phyloP scores from a whole-genome alignment of 805 yeast genomes.

The Saccharomycopsis vini region DNA sequence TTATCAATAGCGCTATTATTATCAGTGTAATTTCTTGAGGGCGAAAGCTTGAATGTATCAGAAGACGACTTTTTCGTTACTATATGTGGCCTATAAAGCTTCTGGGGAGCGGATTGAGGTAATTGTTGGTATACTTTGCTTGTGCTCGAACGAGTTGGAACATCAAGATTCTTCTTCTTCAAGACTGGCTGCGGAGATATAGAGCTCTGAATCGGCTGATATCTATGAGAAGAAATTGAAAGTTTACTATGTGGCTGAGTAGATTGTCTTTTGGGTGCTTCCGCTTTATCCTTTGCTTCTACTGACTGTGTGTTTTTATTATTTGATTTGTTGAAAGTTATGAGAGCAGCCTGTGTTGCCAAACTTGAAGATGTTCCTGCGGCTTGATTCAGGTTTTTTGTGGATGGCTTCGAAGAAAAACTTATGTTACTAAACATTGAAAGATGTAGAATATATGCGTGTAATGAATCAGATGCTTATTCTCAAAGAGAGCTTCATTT shows the following conservation, averaged over 20 bases:
- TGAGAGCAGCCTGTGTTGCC: constrained; percentile 15
- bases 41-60: neutral
- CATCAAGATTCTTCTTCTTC: neutral
- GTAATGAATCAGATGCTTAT: too few species aligned
- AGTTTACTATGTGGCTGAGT: too few species aligned
- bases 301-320: too few species aligned
- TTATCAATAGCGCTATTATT: neutral
- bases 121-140: neutral
- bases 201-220: neutral
- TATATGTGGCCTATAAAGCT: neutral
- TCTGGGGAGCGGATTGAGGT: neutral
- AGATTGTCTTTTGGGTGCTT: neutral
- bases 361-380: constrained; percentile 2
- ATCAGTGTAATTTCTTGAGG: neutral
- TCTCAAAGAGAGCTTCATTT: too few species aligned
- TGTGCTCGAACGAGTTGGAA: neutral
- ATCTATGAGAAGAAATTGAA: too few species aligned
- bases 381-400: neutral
- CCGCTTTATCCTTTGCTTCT: too few species aligned
- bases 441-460: neutral
- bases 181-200: neutral
- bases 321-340: constrained; percentile 15
- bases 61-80: neutral
- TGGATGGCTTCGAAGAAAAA: neutral
- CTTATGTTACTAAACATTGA: constrained; percentile 7